Evolutionary conservation across 495 filamentous ascomycete species (phyloP), one percentile per base, ranked within the genome.

Genomic region (Astrothelium subdiscretum): DNA sequence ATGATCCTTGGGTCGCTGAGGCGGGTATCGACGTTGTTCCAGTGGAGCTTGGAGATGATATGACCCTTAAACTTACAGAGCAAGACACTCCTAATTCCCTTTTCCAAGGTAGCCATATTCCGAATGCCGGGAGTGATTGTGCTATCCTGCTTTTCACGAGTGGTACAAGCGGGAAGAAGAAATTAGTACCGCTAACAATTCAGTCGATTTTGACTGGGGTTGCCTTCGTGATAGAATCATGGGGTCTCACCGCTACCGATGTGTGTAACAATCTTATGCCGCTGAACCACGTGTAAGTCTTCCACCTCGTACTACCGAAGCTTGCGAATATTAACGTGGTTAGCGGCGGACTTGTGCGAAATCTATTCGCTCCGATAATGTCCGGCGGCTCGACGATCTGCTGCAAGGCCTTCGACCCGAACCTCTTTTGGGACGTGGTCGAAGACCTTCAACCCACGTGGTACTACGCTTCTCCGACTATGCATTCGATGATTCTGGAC

Each of bases 391-490:
- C 66, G 18, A 61, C 66, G 8, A 77, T 80, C 20, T 76, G 77
- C 67, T 78, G 76, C 32, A 66, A 73, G 6, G 72, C 72, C 2
- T 80, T 81, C 59, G 77, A 78, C 52, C 71, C 77, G n/a, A 75
- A 70, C 61, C 67, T 76, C 24, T 80, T 81, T 62, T 80, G 77
- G 77, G 76, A 76, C 63, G 66, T 73, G n/a, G 70, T 79, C 24
- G 69, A 77, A 63, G 65, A 70, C 22, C 61, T 69, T 20, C 58
- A 63, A 15, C 72, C 73, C 27, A 78, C 72, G 12, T 81, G 79
- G 79, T 81, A 81, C 64, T 78, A 77, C 58, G 78, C 77, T n/a
- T 74, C 74, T 27, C 79, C 79, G 1, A 75, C 75, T 2, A 81
- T 80, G 72, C 78, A 79, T 62, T 71, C 72, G 44, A 70, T 74